Conservation (phyloP, 352 stramenopile genomes). For the Phytopythium litorale region DNA sequence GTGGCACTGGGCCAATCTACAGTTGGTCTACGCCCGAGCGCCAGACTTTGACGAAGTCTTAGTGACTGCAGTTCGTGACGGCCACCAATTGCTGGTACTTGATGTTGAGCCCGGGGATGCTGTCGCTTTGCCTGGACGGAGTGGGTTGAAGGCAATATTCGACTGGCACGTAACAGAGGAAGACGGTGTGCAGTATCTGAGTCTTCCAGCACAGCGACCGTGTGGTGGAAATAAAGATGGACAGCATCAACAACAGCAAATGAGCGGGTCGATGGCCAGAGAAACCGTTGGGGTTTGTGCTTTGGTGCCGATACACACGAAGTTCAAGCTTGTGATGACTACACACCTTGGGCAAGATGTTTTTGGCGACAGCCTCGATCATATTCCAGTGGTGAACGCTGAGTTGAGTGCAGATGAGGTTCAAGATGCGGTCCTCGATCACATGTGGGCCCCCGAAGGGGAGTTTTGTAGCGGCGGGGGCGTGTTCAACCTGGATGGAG, state of each 20-base stretch:
- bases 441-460: constrained; percentile 28
- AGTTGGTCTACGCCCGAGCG: constrained; percentile 34
- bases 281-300: background rate
- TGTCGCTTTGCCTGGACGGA: constrained; percentile 14
- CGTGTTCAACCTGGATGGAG: constrained; percentile 21
- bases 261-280: too few species aligned
- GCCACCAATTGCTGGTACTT: constrained; percentile 54
- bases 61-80: constrained; percentile 27
- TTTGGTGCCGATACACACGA: constrained; percentile 26
- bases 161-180: constrained; percentile 24
- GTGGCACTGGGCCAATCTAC: constrained; percentile 41
- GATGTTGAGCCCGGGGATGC: constrained; percentile 45
- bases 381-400: constrained; percentile 32
- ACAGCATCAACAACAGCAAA: background rate
- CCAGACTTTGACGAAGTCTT: constrained; percentile 32
- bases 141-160: constrained; percentile 18
- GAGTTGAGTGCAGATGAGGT: constrained; percentile 26
- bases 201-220: background rate
- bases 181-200: constrained; percentile 19
- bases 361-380: constrained; percentile 40
- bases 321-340: constrained; percentile 43
- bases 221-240: background rate
- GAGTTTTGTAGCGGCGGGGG: constrained; percentile 11
- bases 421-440: constrained; percentile 35
- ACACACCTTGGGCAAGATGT: constrained; percentile 17